These are phyloP conservation scores for Noccaea caerulescens DNA, from an alignment of 345 rosid species.

Conservation along the genomic window DNA sequence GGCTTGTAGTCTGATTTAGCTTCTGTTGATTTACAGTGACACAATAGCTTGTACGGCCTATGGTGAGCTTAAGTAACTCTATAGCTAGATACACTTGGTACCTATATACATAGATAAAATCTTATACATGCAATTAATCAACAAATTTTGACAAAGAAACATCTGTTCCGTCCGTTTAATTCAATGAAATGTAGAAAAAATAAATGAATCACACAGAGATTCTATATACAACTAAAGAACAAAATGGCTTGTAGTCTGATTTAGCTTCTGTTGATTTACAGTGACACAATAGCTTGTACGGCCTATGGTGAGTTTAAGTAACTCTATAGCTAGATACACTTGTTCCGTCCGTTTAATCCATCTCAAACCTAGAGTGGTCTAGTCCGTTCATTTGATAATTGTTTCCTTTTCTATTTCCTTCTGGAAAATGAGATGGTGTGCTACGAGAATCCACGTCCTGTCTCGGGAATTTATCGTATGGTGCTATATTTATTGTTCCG, in stretches of 20 bases:
- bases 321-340: background rate
- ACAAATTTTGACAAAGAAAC: too few relatives aligned
- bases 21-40: background rate
- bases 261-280: background rate
- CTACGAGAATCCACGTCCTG: constrained; percentile 80
- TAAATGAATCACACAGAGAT: too few relatives aligned
- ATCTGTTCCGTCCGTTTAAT: too few relatives aligned
- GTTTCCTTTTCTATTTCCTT: too few relatives aligned
- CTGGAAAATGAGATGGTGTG: constrained; percentile 59
- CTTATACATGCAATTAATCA: too few relatives aligned
- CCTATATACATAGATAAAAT: too few relatives aligned
- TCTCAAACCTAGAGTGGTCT: background rate
- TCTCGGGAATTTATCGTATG: constrained; percentile 72
- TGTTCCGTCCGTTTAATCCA: background rate
- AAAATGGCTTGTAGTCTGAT: background rate
- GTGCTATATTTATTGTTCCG: constrained; percentile 63
- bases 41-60: constrained; percentile 40
- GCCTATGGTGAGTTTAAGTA: constrained; percentile 39
- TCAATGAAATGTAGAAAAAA: too few relatives aligned
- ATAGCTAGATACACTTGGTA: background rate
- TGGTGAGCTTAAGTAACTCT: constrained; percentile 35
- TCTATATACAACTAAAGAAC: background rate
- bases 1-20: background rate
- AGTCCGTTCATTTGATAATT: background rate
- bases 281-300: constrained; percentile 39